A percentile compares a stretch with the other conserved stretches of the same genome.
phyloP scores from a whole-genome alignment of 495 filamentous ascomycete species.

The Aspergillus leporis region DNA sequence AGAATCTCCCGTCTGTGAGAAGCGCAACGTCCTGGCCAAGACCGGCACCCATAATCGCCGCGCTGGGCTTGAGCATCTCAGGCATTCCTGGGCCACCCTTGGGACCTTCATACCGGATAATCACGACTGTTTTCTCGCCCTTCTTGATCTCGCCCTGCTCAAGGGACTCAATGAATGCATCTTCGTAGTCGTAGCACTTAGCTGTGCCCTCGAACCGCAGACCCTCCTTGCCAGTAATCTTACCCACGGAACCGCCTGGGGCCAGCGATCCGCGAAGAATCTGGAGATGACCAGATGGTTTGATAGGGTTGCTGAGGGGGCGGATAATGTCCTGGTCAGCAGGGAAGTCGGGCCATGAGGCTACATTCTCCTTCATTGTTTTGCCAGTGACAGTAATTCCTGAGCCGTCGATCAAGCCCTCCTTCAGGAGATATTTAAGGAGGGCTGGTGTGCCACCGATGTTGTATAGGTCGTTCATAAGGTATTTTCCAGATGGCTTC shows the following conservation, averaged over 20 bases:
- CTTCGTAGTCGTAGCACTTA: conserved; percentile 82
- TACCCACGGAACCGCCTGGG: conserved; percentile 89
- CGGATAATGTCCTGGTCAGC: conserved; percentile 87
- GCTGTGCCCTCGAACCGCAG: conserved; percentile 82
- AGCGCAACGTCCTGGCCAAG: conserved; percentile 63
- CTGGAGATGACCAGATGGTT: conserved; percentile 91
- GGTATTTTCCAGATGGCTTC: conserved; percentile 96
- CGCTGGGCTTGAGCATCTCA: conserved; percentile 67
- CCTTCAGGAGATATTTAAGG: conserved; percentile 89
- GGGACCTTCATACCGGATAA: conserved; percentile 96
- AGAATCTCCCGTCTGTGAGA: conserved; percentile 43
- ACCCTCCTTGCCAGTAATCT: conserved; percentile 98
- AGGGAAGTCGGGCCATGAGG: conserved; percentile 75
- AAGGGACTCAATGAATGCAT: conserved; percentile 74
- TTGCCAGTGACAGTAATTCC: conserved; percentile 94
- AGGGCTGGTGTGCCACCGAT: conserved; percentile 92
- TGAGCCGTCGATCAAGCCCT: conserved; percentile 83
- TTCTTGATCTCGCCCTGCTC: conserved; percentile 85
- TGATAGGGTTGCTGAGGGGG: conserved; percentile 88
- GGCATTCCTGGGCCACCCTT: conserved; percentile 98
- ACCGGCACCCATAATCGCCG: conserved; percentile 83
- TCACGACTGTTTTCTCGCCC: conserved; percentile 95
- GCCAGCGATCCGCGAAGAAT: conserved; percentile 90
- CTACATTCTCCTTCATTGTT: conserved; percentile 88
- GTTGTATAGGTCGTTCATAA: conserved; percentile 86